Evolutionary conservation across 2,329 filamentous ascomycete genomes (phyloP).

Genomic region (Botrytis deweyae): DNA sequence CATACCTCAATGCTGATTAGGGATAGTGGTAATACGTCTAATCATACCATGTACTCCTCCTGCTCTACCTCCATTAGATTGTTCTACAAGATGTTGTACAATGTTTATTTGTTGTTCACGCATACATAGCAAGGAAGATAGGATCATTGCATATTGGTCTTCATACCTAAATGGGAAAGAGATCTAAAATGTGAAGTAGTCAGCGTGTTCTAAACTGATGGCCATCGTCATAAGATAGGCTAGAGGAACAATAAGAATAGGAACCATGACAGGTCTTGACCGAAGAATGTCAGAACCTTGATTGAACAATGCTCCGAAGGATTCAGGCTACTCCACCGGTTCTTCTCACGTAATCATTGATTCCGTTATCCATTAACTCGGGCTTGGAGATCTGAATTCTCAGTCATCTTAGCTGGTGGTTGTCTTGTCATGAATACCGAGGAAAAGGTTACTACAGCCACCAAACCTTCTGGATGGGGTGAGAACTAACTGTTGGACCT

Average conservation of each 20-base stretch:
- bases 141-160: neutral
- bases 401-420: neutral
- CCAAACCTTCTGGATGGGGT: neutral
- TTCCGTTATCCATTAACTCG: neutral
- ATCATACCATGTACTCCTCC: neutral
- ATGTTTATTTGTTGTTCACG: neutral
- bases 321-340: neutral
- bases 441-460: neutral
- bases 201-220: neutral
- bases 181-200: neutral
- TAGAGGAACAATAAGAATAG: neutral
- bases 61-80: neutral
- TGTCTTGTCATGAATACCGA: neutral
- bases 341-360: neutral
- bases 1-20: neutral
- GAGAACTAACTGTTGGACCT: neutral
- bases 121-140: neutral
- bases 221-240: neutral
- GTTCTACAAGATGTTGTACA: neutral
- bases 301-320: neutral
- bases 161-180: neutral
- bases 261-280: conserved; percentile 1
- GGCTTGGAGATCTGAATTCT: neutral
- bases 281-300: conserved; percentile 11
- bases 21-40: neutral